Conservation (phyloP, 2,329 filamentous ascomycete species). For the Talaromyces sp. region DNA sequence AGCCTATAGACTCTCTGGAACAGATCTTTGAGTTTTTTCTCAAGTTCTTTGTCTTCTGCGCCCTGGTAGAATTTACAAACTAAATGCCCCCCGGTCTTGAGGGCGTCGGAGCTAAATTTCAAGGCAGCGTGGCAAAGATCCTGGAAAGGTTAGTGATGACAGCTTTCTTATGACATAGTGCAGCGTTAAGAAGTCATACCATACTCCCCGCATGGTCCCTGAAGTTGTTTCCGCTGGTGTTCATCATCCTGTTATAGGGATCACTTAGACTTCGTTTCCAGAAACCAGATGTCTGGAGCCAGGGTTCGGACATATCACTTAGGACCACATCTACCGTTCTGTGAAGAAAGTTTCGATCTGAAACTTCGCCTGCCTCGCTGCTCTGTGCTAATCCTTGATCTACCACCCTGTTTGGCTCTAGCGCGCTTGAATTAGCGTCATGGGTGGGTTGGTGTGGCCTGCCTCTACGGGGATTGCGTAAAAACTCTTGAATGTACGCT, state of each 20-base stretch:
- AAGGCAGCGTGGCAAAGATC: conserved; percentile 88
- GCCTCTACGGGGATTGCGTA: conserved; percentile 65
- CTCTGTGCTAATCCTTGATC: background rate
- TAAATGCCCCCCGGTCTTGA: conserved; percentile 82
- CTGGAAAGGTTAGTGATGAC: conserved; percentile 50
- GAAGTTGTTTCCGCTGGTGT: conserved; percentile 86
- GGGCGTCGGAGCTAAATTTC: conserved; percentile 79
- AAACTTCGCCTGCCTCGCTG: background rate
- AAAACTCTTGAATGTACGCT: conserved; percentile 73
- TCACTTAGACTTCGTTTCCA: conserved; percentile 90
- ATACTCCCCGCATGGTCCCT: conserved; percentile 92
- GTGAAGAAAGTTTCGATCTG: conserved; percentile 33
- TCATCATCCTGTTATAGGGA: conserved; percentile 98
- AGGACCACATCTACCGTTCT: conserved; percentile 85
- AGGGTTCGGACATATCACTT: conserved; percentile 99
- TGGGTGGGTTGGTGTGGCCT: conserved; percentile 44
- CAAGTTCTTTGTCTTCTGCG: conserved; percentile 77
- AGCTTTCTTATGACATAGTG: background rate
- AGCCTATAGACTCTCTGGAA: conserved; percentile 81
- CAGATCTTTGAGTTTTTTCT: conserved; percentile 71
- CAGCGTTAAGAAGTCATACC: conserved; percentile 58
- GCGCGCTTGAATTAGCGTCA: conserved; percentile 9
- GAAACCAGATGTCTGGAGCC: conserved; percentile 77
- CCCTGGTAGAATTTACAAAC: conserved; percentile 98
- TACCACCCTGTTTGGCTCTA: conserved; percentile 10